These are phyloP conservation scores for Cercophora sp. DNA, from an alignment of 495 filamentous ascomycete species.

Conservation along the genomic window DNA sequence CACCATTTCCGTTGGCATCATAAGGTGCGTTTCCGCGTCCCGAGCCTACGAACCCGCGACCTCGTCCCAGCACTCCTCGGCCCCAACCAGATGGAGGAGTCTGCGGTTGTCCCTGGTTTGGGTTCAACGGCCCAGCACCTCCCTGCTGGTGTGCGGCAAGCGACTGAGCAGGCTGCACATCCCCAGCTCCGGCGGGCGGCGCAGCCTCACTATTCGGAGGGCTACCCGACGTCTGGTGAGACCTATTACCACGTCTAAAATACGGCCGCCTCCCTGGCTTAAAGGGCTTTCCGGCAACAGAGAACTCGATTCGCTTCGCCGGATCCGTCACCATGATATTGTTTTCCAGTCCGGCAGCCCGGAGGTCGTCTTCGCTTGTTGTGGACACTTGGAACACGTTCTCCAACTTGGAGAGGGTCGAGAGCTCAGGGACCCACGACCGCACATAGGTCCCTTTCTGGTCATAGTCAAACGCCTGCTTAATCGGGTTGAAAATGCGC, in stretches of 20 bases:
- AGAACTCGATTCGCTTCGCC: conserved; percentile 53
- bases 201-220: too few species aligned
- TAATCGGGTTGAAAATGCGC: conserved; percentile 68
- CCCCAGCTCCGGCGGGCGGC: too few species aligned
- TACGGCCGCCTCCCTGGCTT: conserved; percentile 28
- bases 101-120: too few species aligned
- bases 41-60: too few species aligned
- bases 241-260: conserved; percentile 21
- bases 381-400: conserved; percentile 63
- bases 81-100: too few species aligned
- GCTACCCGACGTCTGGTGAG: too few species aligned
- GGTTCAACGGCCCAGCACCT: too few species aligned
- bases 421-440: conserved; percentile 61
- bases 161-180: too few species aligned
- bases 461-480: conserved; percentile 69
- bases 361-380: conserved; percentile 46
- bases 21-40: too few species aligned
- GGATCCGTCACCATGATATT: conserved; percentile 53
- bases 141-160: too few species aligned
- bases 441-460: conserved; percentile 59
- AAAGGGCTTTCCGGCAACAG: conserved; percentile 40
- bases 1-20: too few species aligned
- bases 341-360: conserved; percentile 46
- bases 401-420: conserved; percentile 47
- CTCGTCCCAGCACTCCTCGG: too few species aligned